These are phyloP conservation scores for Mycena albidolilacea DNA, from an alignment of 768 basidiomycete genomes.

Conservation along the genomic window DNA sequence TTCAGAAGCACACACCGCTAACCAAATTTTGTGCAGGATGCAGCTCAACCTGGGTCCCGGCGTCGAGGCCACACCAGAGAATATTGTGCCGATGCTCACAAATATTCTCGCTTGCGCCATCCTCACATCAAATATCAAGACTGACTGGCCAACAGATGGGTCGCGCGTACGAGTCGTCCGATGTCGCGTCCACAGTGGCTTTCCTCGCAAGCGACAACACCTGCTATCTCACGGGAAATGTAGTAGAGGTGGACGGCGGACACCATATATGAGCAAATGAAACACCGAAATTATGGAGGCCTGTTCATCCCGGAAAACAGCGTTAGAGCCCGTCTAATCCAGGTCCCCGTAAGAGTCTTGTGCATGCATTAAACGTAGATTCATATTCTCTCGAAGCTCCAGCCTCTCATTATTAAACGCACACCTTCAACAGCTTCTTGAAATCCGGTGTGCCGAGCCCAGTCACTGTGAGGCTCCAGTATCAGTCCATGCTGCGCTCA, in stretches of 20 bases:
- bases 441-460: slow-evolving; percentile 21
- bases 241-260: slow-evolving; percentile 27
- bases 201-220: slow-evolving; percentile 29
- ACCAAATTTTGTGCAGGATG: too few species aligned
- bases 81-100: neutral
- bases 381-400: too few species aligned
- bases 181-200: slow-evolving; percentile 25
- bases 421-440: slow-evolving; percentile 23
- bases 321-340: neutral
- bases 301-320: neutral
- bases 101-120: slow-evolving; percentile 18
- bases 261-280: slow-evolving; percentile 1
- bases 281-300: neutral
- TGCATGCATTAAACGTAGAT: neutral
- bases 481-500: neutral
- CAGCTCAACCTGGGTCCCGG: too few species aligned
- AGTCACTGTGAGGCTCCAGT: neutral
- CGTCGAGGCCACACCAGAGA: too few species aligned
- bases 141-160: slow-evolving; percentile 14
- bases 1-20: too few species aligned
- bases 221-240: slow-evolving; percentile 25
- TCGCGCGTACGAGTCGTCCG: slow-evolving; percentile 23
- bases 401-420: neutral
- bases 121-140: neutral
- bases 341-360: neutral